phyloP scores from a whole-genome alignment of 805 yeast genomes.

The Danielia reshetovae region DNA sequence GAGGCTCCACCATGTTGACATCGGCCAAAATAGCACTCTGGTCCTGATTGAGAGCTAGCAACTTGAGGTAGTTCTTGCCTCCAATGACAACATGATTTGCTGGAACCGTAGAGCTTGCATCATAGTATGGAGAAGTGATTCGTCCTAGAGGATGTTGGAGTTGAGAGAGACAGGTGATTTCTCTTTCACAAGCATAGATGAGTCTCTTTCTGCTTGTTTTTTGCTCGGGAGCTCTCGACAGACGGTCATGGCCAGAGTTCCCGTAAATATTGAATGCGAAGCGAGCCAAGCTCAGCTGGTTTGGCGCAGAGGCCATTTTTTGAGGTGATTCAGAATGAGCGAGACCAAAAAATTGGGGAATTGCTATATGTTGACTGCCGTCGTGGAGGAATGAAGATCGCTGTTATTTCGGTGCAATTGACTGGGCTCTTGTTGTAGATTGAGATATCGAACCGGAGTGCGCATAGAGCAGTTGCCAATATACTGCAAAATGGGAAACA shows the following conservation, averaged over 20 bases:
- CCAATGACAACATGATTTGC: slow-evolving; percentile 37
- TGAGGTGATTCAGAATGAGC: no score
- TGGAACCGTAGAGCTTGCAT: slow-evolving; percentile 11
- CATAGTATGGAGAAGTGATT: slow-evolving; percentile 5
- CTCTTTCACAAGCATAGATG: slow-evolving; percentile 20
- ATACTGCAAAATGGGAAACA: no score
- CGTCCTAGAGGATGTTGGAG: slow-evolving; percentile 22
- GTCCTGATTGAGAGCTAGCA: slow-evolving; percentile 29
- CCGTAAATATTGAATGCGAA: slow-evolving; percentile 63
- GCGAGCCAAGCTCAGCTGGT: slow-evolving; percentile 38
- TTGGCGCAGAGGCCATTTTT: neutral
- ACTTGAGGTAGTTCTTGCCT: slow-evolving; percentile 37
- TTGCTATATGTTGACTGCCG: no score
- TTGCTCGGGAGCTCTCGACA: slow-evolving; percentile 2
- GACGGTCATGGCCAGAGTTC: slow-evolving; percentile 21
- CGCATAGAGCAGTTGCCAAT: no score
- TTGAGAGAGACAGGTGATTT: slow-evolving; percentile 21
- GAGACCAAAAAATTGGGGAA: no score
- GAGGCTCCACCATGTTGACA: slow-evolving; percentile 28
- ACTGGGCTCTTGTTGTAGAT: no score
- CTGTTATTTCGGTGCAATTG: no score
- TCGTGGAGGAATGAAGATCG: no score
- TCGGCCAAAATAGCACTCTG: slow-evolving; percentile 33
- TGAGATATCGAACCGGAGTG: no score
- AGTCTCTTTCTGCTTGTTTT: slow-evolving; percentile 7